These are phyloP conservation scores for Apiospora sp. DNA, from an alignment of 2,329 filamentous ascomycete species.

Conservation along the genomic window DNA sequence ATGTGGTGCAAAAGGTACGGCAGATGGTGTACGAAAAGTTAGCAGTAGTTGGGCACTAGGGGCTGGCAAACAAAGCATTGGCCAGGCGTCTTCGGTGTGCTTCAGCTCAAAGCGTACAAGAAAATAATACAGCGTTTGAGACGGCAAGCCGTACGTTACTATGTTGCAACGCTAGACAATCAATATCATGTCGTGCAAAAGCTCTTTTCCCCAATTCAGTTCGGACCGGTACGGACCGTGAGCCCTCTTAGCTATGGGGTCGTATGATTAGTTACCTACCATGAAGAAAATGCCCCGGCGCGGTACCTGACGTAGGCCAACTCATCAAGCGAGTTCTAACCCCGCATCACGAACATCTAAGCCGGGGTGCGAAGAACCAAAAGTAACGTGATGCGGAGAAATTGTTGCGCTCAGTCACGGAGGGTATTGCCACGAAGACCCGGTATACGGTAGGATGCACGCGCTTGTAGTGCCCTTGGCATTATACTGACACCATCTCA, in stretches of 20 bases:
- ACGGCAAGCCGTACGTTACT: not conserved
- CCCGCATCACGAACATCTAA: constrained; percentile 1
- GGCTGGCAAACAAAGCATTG: not conserved
- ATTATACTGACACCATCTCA: not conserved
- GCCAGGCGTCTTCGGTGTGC: constrained; percentile 10
- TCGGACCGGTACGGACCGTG: not conserved
- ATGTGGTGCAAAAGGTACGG: constrained; percentile 86
- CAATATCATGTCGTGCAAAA: not conserved
- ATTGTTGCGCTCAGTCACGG: constrained; percentile 18
- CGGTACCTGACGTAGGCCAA: constrained; percentile 24
- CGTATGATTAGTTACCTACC: not conserved
- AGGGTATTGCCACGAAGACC: constrained; percentile 23
- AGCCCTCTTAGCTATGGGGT: not conserved
- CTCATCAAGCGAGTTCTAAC: constrained; percentile 11
- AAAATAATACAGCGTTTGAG: not conserved
- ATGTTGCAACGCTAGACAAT: not conserved
- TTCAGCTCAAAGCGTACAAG: constrained; percentile 6
- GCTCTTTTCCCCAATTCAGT: not conserved
- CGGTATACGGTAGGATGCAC: not conserved
- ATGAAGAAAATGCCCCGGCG: not conserved
- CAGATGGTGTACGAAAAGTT: constrained; percentile 92
- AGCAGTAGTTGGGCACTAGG: constrained; percentile 73
- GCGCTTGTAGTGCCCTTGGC: constrained; percentile 9
- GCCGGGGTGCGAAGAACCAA: not conserved
- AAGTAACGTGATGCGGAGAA: constrained; percentile 18